Conservation (phyloP, 176 grass and related monocot species). For the Oryza officinalis region DNA sequence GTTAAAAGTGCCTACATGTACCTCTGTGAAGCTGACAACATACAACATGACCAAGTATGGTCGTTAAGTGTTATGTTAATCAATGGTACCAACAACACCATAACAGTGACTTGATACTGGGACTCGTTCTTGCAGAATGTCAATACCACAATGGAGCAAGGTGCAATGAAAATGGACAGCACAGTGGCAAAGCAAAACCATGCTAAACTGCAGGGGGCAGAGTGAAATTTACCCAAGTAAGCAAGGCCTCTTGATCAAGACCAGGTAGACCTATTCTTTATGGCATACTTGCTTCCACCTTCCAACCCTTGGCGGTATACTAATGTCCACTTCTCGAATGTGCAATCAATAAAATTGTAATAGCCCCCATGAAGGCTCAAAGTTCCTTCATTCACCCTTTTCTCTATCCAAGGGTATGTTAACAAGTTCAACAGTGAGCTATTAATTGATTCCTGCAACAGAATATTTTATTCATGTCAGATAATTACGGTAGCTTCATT, state of each 20-base stretch:
- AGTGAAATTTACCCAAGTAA: conserved; percentile 54
- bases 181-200: conserved; percentile 46
- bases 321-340: conserved; percentile 93
- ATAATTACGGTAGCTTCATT: background rate
- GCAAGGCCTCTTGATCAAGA: conserved; percentile 38
- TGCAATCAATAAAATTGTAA: conserved; percentile 85
- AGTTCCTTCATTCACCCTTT: conserved; percentile 74
- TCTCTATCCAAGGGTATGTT: conserved; percentile 95
- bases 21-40: conserved; percentile 7
- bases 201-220: conserved; percentile 47
- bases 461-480: conserved; percentile 34
- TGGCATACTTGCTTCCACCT: conserved; percentile 94
- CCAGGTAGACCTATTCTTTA: conserved; percentile 79
- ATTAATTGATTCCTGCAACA: conserved; percentile 81
- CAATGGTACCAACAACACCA: background rate
- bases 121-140: conserved; percentile 14
- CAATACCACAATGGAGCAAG: conserved; percentile 36
- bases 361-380: conserved; percentile 87
- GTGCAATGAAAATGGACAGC: conserved; percentile 34
- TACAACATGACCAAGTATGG: conserved; percentile 1
- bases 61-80: conserved; percentile 10
- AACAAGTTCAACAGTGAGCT: conserved; percentile 87
- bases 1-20: background rate
- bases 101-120: conserved; percentile 36
- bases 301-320: conserved; percentile 73